Evolutionary conservation across 306 rosid species (phyloP).

Genomic region (Lagenaria siceraria): DNA sequence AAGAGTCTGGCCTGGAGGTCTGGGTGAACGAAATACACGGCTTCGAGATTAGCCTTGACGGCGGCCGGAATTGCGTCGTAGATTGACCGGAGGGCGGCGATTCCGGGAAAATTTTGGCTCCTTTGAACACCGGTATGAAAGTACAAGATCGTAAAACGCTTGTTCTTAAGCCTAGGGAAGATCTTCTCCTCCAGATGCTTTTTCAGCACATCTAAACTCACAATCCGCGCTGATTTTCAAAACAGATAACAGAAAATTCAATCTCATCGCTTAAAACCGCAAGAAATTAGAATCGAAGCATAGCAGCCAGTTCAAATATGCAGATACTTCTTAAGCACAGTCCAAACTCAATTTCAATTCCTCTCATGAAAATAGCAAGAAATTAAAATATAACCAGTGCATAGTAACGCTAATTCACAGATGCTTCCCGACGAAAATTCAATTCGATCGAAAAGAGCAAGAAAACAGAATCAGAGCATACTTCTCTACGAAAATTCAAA

Average conservation of each 20-base stretch:
- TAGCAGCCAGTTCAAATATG: background rate
- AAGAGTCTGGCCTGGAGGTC: constrained; percentile 77
- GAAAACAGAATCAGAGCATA: too few relatives aligned
- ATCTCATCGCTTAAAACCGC: background rate
- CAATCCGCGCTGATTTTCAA: constrained; percentile 36
- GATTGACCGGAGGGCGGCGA: constrained; percentile 57
- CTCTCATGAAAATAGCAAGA: background rate
- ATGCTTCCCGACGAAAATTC: too few relatives aligned
- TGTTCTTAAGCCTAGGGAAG: constrained; percentile 48
- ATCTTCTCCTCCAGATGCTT: constrained; percentile 59
- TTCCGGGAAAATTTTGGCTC: constrained; percentile 78
- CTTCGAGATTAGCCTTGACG: constrained; percentile 65
- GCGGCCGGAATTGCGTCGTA: constrained; percentile 65
- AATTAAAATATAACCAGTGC: background rate
- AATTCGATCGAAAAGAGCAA: too few relatives aligned
- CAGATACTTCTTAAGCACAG: background rate
- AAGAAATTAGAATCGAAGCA: background rate
- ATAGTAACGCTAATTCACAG: background rate
- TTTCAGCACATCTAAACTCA: constrained; percentile 51
- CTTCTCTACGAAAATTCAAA: too few relatives aligned
- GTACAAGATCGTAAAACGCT: constrained; percentile 54
- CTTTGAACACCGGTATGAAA: constrained; percentile 71
- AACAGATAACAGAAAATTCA: background rate
- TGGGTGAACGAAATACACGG: constrained; percentile 73
- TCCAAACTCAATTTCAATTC: background rate